Evolutionary conservation across 257 asterid genomes (phyloP).

Genomic region (Solanum acaule): DNA sequence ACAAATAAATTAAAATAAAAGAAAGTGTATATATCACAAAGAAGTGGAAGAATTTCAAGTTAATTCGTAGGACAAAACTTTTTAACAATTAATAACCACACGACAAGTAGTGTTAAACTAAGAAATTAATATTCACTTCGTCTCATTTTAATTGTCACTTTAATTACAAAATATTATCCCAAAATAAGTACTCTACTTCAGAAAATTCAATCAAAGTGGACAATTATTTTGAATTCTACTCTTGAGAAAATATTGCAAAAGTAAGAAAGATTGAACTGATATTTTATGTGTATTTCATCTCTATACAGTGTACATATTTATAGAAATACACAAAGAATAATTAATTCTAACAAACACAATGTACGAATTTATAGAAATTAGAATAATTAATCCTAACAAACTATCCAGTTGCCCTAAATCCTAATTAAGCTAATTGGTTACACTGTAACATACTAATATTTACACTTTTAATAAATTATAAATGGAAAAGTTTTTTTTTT

Average conservation of each 20-base stretch:
- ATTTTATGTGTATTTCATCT: background rate
- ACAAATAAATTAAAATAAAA: too few relatives aligned
- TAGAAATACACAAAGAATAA: background rate
- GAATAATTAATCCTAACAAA: background rate
- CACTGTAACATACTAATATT: background rate
- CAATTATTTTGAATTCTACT: background rate
- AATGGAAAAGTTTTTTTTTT: too few relatives aligned
- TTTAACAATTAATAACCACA: too few relatives aligned
- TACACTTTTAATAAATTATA: too few relatives aligned
- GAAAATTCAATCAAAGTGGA: background rate
- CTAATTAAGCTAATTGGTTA: background rate
- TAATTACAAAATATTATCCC: background rate
- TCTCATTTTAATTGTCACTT: too few relatives aligned
- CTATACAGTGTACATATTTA: background rate
- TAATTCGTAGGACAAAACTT: too few relatives aligned
- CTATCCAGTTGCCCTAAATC: background rate
- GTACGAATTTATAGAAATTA: background rate
- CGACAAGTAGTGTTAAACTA: too few relatives aligned
- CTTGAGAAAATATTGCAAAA: background rate
- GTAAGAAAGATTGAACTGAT: background rate
- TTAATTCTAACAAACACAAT: background rate
- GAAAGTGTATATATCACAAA: background rate
- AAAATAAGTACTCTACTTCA: background rate
- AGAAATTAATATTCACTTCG: too few relatives aligned
- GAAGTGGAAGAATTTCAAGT: background rate